Evolutionary conservation across 371 early-diverging fungal species (phyloP), one percentile per base, ranked within the genome.

Genomic region (Rhizopus stolonifer): DNA sequence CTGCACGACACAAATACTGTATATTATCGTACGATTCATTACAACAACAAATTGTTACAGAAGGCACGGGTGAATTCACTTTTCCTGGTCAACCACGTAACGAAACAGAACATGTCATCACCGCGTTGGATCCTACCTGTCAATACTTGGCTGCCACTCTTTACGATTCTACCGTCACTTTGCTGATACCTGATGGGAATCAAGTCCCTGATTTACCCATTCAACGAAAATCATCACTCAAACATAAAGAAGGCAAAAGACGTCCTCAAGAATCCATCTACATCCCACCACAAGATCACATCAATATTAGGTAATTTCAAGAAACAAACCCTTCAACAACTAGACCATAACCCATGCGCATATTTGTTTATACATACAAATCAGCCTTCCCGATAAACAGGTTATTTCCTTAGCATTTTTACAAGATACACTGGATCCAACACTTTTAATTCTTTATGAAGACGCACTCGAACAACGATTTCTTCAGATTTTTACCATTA

Each of bases 381-480:
- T 56, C 24, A 83, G 91, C 24, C 72, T 94, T 22, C 82, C 82
- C 7, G 93, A 92, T 55, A 75, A 90, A 24, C 65, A 77, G 2
- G 78, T 94, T 2, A 58, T 90, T 8, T 78, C 84, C 0, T 76
- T 92, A 61, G 67, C 74, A 13, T 88, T 94, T 54, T 57, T 91
- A 42, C 75, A 83, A 19, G 71, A 72, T n/a, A 13, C 32, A 5
- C 46, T 56, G 1, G 59, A 67, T 33, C 86, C 90, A 0, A 78
- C 83, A 4, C 68, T 94, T 8, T 82, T 85, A 6, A 79, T 95
- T 15, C 68, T 95, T 1, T 84, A 86, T 48, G 87, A 92, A 58
- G 91, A 94, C 58, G 67, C 83, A 18, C 69, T 82, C 32, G 80
- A 78, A 47, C 61, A 60, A 21, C 77, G 88, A 1, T 82, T 85